Evolutionary conservation across 2,329 filamentous ascomycete genomes (phyloP), one percentile per base, ranked within the genome.

Genomic region (Mycosphaerelloides madeirae): DNA sequence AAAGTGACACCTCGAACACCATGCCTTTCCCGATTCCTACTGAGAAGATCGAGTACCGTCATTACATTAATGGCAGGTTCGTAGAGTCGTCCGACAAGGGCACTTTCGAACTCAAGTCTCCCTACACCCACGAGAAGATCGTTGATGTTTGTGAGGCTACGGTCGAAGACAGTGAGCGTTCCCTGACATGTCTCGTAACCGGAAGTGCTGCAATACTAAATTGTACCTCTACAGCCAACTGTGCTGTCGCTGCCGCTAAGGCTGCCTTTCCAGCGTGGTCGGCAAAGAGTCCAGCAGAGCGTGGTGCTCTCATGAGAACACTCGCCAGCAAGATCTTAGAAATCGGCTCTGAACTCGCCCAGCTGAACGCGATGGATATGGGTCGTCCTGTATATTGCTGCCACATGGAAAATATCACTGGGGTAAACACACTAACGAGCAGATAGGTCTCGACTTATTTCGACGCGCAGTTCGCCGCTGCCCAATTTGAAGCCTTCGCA

Each of bases 191-290:
- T 5, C 22, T 25, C 22, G 22, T 9, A 9, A 9, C 6, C 6
- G 9, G 22, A 9, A 25, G 9, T 9, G 22, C 22, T 6, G 22
- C 22, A 25, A 25, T 9, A 25, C 5, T 25, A 5, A 25, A 5
- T 25, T 25, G 9, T 9, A 25, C 22, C n/a, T 25, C 22, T 9
- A 25, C 22, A 25, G 25, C 88, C 42, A 81, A 89, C 63, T 68
- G 66, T 8, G 85, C 85, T 12, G 85, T 89, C 14, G 69, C 74
- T 22, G 82, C 85, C 3, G 85, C 85, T 29, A 77, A 82, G 40
- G 75, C 75, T 53, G 85, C 85, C 2, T 80, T 89, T 61, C 55
- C 54, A 74, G 63, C 68, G 38, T 65, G 64, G 50, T 90, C 87
- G 83, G 69, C 77, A 46, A 46, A 58, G 31, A 45, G 42, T 2